Base-by-base conservation (phyloP, 805 yeast species). In the Hemisphaericaspora nanyangensis region DNA sequence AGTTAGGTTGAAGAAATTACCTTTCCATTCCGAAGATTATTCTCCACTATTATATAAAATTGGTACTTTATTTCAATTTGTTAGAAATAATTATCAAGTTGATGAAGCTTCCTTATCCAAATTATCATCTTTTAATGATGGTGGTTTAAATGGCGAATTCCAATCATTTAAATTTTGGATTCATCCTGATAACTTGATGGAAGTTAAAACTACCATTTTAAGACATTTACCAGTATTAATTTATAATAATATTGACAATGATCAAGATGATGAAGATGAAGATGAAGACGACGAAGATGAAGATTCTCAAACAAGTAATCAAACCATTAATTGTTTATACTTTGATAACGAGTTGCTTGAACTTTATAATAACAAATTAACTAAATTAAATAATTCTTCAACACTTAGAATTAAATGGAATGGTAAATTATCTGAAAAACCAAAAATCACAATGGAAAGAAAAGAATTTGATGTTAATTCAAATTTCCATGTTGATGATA, bases 11-110 rank as follows among this genome's bases (percentile, higher is more conserved):
- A 83, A 82, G 55, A 82, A 81, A 35, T 71, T 91, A 52, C 98
- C 98, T 2, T 85, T 90, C 73, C 93, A 91, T 61, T 78, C 89
- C 15, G 99, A 91, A 66, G 97, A 91, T 65, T 88, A 91, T 62
- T 83, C 95, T 35, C 98, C 99, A 1, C 71, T 91, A 44, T 68
- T 91, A 49, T 85, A 83, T 71, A 82, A 91, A 56, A 76, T 85
- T 35, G 85, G 96, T 7, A 76, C 82, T 7, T 68, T 91, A 37
- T 93, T 86, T 69, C 81, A 86, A 40, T 82, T 86, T 44, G 68
- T 90, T 50, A 77, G 95, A 60, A 91, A 84, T 49, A 87, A 84
- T 61, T 69, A 76, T 49, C 74, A 71, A 43, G 58, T 76, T 29
- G 69, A 72, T 46, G 70, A 68, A 46, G n/a, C n/a, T n/a, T 62